Evolutionary conservation across 352 stramenopile genomes (phyloP).

Genomic region (Thalassiosira gravida): DNA sequence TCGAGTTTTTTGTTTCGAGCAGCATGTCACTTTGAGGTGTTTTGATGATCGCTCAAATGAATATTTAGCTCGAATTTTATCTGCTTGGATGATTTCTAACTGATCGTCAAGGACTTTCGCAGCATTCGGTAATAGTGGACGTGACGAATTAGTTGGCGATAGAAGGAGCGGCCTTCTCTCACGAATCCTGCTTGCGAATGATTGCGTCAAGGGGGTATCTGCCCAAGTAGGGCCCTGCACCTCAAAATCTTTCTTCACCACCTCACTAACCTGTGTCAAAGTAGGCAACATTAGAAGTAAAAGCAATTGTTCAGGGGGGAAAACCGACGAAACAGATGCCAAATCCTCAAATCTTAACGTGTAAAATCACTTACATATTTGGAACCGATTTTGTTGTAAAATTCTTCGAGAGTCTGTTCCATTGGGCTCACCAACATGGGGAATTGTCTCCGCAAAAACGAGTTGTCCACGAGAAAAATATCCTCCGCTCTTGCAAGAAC

Average conservation of each 20-base stretch:
- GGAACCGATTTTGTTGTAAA: constrained; percentile 74
- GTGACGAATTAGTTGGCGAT: constrained; percentile 68
- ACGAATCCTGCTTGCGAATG: constrained; percentile 60
- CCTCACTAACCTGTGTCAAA: no score
- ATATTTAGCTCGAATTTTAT: constrained; percentile 70
- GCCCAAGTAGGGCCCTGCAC: constrained; percentile 44
- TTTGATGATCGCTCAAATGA: constrained; percentile 63
- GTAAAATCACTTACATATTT: constrained; percentile 78
- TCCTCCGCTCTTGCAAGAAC: constrained; percentile 70
- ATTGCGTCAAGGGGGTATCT: constrained; percentile 56
- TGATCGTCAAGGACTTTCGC: constrained; percentile 57
- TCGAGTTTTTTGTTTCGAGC: constrained; percentile 31
- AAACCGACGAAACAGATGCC: no score
- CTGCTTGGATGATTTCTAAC: constrained; percentile 64
- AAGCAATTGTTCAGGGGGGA: no score
- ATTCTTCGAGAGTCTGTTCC: constrained; percentile 71
- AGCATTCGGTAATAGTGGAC: constrained; percentile 67
- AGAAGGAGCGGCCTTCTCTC: constrained; percentile 73
- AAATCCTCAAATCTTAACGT: no score
- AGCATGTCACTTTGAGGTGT: constrained; percentile 69
- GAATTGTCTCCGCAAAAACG: constrained; percentile 81
- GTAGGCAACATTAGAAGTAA: no score
- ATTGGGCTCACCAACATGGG: constrained; percentile 65
- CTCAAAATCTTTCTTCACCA: constrained; percentile 74
- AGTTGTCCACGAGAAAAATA: constrained; percentile 84